A percentile compares a stretch with the other conserved stretches of the same genome.
These are phyloP conservation scores for Pseudopithomyces chartarum DNA, from an alignment of 2,329 filamentous ascomycete species.

Conservation along the genomic window DNA sequence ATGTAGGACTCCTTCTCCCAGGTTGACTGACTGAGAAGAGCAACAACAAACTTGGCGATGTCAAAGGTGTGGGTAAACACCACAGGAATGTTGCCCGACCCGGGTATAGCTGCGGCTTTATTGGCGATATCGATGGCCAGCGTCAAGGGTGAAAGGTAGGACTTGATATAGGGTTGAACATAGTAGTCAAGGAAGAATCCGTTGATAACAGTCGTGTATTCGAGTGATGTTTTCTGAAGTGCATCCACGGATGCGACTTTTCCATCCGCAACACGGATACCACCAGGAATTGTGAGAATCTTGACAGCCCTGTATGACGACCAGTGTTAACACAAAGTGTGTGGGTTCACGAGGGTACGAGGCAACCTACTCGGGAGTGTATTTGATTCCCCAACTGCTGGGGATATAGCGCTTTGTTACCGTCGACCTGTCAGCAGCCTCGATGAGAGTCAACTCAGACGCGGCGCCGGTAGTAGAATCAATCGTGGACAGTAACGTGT, in stretches of 20 bases:
- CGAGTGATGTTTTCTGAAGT: background rate
- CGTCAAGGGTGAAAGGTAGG: conserved; percentile 8
- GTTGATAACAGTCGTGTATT: conserved; percentile 6
- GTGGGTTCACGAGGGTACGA: background rate
- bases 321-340: background rate
- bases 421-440: background rate
- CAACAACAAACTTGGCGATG: conserved; percentile 53
- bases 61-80: conserved; percentile 57
- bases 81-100: conserved; percentile 50
- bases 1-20: conserved; percentile 48
- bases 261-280: background rate
- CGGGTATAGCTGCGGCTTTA: conserved; percentile 54
- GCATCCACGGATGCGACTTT: background rate
- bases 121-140: conserved; percentile 15
- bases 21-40: conserved; percentile 45
- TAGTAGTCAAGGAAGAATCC: conserved; percentile 31
- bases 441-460: background rate
- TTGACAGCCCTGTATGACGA: background rate
- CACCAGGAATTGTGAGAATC: too few relatives aligned
- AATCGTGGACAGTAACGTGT: background rate
- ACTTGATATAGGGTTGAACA: conserved; percentile 18
- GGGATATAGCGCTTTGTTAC: background rate
- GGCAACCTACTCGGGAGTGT: background rate
- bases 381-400: background rate
- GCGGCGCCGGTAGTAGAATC: background rate